Percentiles rank a stretch among this genome's conserved stretches.
Conservation (phyloP, 2,329 filamentous ascomycete species). For the Bipolaris gigantea region DNA sequence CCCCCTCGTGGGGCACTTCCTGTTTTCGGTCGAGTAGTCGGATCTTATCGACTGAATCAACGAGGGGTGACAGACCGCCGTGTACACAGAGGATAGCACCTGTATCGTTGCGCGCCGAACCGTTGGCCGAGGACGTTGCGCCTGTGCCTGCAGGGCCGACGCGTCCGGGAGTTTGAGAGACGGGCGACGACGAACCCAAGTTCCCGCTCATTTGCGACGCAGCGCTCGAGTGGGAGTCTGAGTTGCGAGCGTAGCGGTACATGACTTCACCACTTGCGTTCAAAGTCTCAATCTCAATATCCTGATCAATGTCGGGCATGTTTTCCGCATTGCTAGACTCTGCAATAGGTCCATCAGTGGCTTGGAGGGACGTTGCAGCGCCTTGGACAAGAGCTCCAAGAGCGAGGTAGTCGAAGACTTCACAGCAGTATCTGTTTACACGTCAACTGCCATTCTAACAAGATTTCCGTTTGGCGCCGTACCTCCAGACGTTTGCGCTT, state of each 20-base stretch:
- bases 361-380: constrained; percentile 67
- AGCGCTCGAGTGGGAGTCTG: constrained; percentile 42
- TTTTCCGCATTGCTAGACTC: constrained; percentile 55
- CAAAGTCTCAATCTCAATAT: constrained; percentile 90
- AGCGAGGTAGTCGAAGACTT: constrained; percentile 95
- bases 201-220: constrained; percentile 37
- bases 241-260: constrained; percentile 64
- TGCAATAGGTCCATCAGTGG: constrained; percentile 58
- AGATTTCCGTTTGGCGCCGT: neutral
- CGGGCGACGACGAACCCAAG: constrained; percentile 40
- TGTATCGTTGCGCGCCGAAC: constrained; percentile 56
- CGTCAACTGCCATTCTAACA: neutral
- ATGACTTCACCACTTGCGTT: constrained; percentile 81
- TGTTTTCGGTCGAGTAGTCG: constrained; percentile 89
- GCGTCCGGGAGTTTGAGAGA: constrained; percentile 50
- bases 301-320: constrained; percentile 61
- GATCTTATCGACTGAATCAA: constrained; percentile 95
- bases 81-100: constrained; percentile 89
- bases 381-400: constrained; percentile 90
- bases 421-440: constrained; percentile 70
- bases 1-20: constrained; percentile 96
- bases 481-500: constrained; percentile 87
- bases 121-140: constrained; percentile 69
- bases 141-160: constrained; percentile 78
- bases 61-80: constrained; percentile 85